A percentile compares a stretch with the other conserved stretches of the same genome.
phyloP scores from a whole-genome alignment of 352 stramenopile species.

The Phytophthora cryptogea region DNA sequence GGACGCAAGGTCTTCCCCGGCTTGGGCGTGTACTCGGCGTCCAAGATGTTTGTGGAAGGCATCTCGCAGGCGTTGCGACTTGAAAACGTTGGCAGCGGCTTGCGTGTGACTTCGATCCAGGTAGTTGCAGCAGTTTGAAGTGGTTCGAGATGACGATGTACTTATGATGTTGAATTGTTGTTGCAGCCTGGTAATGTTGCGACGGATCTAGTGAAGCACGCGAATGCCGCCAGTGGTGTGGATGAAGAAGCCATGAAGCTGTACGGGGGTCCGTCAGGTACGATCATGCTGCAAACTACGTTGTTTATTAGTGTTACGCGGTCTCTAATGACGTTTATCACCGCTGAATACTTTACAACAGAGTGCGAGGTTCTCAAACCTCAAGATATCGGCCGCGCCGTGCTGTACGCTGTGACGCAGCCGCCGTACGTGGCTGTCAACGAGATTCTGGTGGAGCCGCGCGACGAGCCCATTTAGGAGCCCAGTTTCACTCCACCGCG shows the following conservation, averaged over 20 bases:
- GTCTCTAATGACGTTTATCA: slow-evolving; percentile 23
- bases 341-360: slow-evolving; percentile 34
- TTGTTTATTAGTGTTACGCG: slow-evolving; percentile 15
- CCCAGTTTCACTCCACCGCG: background rate
- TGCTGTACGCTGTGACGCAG: slow-evolving; percentile 88
- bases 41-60: slow-evolving; percentile 93
- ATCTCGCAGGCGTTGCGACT: slow-evolving; percentile 85
- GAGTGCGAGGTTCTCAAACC: slow-evolving; percentile 83
- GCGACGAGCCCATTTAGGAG: slow-evolving; percentile 80
- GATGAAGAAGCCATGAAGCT: slow-evolving; percentile 85
- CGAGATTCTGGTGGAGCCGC: slow-evolving; percentile 90
- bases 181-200: slow-evolving; percentile 87
- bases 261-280: slow-evolving; percentile 60
- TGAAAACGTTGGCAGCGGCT: slow-evolving; percentile 84
- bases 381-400: slow-evolving; percentile 83
- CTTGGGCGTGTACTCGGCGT: slow-evolving; percentile 89
- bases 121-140: slow-evolving; percentile 8
- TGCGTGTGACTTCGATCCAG: slow-evolving; percentile 90
- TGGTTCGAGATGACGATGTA: background rate
- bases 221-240: slow-evolving; percentile 61
- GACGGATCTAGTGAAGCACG: slow-evolving; percentile 90
- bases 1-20: slow-evolving; percentile 81
- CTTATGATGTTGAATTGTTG: slow-evolving; percentile 5
- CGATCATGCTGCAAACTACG: slow-evolving; percentile 6
- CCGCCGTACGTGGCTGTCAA: slow-evolving; percentile 90